phyloP scores from a whole-genome alignment of 441 rosid species.

The Theobroma grandiflorum region DNA sequence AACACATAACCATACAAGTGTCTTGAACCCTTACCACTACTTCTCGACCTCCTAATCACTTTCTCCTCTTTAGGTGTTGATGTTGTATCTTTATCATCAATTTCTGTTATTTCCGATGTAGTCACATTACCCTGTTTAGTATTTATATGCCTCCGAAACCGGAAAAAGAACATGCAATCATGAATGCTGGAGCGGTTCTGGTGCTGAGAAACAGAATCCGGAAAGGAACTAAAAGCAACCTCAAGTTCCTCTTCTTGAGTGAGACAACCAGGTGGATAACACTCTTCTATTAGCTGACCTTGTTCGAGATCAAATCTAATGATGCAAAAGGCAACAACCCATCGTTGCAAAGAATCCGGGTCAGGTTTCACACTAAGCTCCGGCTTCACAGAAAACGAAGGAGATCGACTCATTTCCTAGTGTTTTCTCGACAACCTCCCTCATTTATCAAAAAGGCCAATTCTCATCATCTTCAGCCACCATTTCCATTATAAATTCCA shows the following conservation, averaged over 20 bases:
- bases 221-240: slow-evolving; percentile 92
- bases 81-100: slow-evolving; percentile 40
- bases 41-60: slow-evolving; percentile 25
- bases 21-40: slow-evolving; percentile 33
- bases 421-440: slow-evolving; percentile 30
- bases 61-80: slow-evolving; percentile 34
- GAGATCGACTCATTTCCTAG: slow-evolving; percentile 87
- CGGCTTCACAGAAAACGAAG: slow-evolving; percentile 79
- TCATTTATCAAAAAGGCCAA: slow-evolving; percentile 42
- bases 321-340: slow-evolving; percentile 88
- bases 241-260: slow-evolving; percentile 89
- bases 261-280: slow-evolving; percentile 80
- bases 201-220: slow-evolving; percentile 92
- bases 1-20: slow-evolving; percentile 94
- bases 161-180: slow-evolving; percentile 97
- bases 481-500: slow-evolving; percentile 28
- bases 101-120: slow-evolving; percentile 43
- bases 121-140: slow-evolving; percentile 39
- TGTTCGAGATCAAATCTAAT: slow-evolving; percentile 98
- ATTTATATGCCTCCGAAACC: slow-evolving; percentile 61
- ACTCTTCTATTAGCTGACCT: slow-evolving; percentile 95
- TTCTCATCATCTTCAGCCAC: slow-evolving; percentile 35
- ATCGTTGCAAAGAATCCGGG: slow-evolving; percentile 72
- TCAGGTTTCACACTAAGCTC: slow-evolving; percentile 72
- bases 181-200: slow-evolving; percentile 92